Percentiles rank a stretch among this genome's conserved stretches.
Evolutionary conservation across 129 eudicot genomes (phyloP).

Genomic region (Artemisia tridentata): DNA sequence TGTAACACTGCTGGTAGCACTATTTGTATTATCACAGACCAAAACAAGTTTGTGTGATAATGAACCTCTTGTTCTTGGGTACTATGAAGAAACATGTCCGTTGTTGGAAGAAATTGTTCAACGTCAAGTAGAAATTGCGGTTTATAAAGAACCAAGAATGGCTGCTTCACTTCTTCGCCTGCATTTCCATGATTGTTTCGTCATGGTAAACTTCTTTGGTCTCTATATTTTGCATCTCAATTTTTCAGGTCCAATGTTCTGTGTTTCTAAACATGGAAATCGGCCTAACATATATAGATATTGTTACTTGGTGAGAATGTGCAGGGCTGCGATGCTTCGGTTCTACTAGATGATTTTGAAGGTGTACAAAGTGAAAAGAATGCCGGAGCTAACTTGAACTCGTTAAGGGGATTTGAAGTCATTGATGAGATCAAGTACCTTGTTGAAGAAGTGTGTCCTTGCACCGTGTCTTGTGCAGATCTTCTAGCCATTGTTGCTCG

Average conservation of each 20-base stretch:
- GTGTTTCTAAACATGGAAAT: slow-evolving; percentile 1
- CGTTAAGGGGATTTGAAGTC: slow-evolving; percentile 59
- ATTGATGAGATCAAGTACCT: slow-evolving; percentile 52
- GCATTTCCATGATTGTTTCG: slow-evolving; percentile 74
- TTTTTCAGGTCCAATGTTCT: neutral
- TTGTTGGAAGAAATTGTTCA: slow-evolving; percentile 47
- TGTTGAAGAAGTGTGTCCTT: slow-evolving; percentile 59
- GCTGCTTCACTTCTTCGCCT: slow-evolving; percentile 66
- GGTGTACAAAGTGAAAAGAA: slow-evolving; percentile 52
- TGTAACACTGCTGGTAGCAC: slow-evolving; percentile 11
- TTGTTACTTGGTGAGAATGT: neutral
- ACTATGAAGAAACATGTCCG: slow-evolving; percentile 51
- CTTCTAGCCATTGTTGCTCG: slow-evolving; percentile 70
- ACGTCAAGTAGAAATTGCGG: slow-evolving; percentile 45
- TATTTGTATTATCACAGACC: slow-evolving; percentile 16
- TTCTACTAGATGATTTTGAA: slow-evolving; percentile 46
- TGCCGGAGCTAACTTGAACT: slow-evolving; percentile 47
- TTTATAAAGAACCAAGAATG: slow-evolving; percentile 55
- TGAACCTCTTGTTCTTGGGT: slow-evolving; percentile 36
- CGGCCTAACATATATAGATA: neutral
- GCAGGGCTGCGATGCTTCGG: slow-evolving; percentile 64
- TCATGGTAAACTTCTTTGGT: slow-evolving; percentile 36
- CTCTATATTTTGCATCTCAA: neutral
- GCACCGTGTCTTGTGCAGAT: slow-evolving; percentile 66
- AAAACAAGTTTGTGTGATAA: slow-evolving; percentile 22